Conservation (phyloP, 139 green algal genomes). For the Closterium sp. region DNA sequence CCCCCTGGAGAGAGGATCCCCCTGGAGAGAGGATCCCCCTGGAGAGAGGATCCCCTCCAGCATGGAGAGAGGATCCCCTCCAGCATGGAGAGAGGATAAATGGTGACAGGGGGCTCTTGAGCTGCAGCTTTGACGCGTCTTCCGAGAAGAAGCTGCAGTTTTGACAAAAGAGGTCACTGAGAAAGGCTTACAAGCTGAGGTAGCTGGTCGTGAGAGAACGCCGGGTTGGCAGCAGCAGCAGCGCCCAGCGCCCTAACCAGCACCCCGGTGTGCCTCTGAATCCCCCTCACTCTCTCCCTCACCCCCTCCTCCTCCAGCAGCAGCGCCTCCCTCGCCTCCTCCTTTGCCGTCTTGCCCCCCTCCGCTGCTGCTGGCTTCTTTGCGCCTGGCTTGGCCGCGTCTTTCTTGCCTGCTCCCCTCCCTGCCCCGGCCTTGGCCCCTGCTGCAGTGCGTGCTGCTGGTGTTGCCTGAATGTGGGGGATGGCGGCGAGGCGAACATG, state of each 20-base stretch:
- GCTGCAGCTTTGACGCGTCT: too few species aligned
- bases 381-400: not conserved
- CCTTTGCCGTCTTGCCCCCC: constrained; percentile 41
- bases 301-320: constrained; percentile 32
- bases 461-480: not conserved
- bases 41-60: too few species aligned
- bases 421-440: not conserved
- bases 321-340: constrained; percentile 42
- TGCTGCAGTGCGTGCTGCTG: not conserved
- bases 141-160: too few species aligned
- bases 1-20: too few species aligned
- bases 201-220: constrained; percentile 44
- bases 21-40: too few species aligned
- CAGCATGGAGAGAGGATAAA: too few species aligned
- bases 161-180: too few species aligned
- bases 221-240: constrained; percentile 30
- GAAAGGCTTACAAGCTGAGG: constrained; percentile 20
- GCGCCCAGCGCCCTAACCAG: constrained; percentile 7
- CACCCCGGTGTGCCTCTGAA: constrained; percentile 3
- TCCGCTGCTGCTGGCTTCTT: not conserved
- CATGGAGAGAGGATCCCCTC: too few species aligned
- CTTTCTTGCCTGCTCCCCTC: not conserved
- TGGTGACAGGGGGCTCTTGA: too few species aligned
- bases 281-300: not conserved
- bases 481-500: too few species aligned